These are phyloP conservation scores for Pseudonitzschia multiseries DNA, from an alignment of 108 stramenopile species.

Conservation along the genomic window DNA sequence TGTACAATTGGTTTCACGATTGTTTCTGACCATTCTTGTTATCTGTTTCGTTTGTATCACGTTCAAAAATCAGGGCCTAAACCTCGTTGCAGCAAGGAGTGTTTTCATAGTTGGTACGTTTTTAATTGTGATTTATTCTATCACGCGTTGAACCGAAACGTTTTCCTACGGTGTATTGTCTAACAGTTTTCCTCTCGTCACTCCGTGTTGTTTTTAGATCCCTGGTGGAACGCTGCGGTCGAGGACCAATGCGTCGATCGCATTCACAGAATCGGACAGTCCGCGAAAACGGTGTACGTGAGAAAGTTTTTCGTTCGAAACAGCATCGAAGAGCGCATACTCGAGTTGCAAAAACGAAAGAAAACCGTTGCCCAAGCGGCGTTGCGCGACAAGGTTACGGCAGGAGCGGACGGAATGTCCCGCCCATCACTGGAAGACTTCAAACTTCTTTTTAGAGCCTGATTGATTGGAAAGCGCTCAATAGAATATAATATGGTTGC, in stretches of 20 bases:
- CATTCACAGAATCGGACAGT: conserved; percentile 87
- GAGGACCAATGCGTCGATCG: conserved; percentile 81
- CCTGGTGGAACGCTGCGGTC: conserved; percentile 85
- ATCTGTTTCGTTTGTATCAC: neutral
- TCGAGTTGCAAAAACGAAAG: conserved; percentile 72
- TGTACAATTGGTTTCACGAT: neutral
- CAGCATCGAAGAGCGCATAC: conserved; percentile 80
- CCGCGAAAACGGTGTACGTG: conserved; percentile 65
- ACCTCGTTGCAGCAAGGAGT: conserved; percentile 68
- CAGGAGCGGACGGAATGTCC: conserved; percentile 25
- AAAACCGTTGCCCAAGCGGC: conserved; percentile 72
- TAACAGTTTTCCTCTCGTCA: neutral
- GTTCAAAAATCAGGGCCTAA: conserved; percentile 58
- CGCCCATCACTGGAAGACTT: conserved; percentile 81
- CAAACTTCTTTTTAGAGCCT: conserved; percentile 57
- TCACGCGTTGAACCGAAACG: no score
- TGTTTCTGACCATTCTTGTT: neutral
- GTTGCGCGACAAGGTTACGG: conserved; percentile 23
- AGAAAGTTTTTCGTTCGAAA: conserved; percentile 79
- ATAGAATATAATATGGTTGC: neutral
- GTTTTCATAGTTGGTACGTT: conserved; percentile 61
- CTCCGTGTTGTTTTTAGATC: conserved; percentile 42
- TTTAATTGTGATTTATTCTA: no score
- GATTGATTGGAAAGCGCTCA: neutral
- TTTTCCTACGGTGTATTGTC: no score